These are phyloP conservation scores for Dissophora globulifera DNA, from an alignment of 192 early-diverging fungal species.

Conservation along the genomic window DNA sequence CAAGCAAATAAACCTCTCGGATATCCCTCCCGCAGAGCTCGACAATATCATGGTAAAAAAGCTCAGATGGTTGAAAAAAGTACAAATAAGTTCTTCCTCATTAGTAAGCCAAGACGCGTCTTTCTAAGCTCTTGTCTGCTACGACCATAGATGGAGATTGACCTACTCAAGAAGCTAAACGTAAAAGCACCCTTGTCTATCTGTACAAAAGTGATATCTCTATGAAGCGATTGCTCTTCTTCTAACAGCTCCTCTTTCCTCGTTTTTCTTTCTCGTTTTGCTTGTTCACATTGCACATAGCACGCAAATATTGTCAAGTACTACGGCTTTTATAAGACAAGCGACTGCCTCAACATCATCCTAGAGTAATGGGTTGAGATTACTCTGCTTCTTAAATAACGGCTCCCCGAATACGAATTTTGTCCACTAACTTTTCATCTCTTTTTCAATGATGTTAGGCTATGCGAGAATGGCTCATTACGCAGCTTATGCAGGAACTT, in stretches of 20 bases:
- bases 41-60: constrained; percentile 54
- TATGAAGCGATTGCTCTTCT: no score
- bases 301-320: constrained; percentile 77
- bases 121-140: no score
- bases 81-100: no score
- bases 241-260: no score
- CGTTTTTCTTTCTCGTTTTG: not conserved
- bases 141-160: constrained; percentile 60
- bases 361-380: no score
- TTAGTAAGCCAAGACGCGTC: no score
- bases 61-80: no score
- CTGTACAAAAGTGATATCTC: no score
- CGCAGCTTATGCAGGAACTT: constrained; percentile 77
- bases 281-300: constrained; percentile 13
- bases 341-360: constrained; percentile 82
- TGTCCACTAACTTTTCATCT: not conserved
- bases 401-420: no score
- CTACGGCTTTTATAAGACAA: constrained; percentile 79
- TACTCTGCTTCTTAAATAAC: no score
- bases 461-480: constrained; percentile 80
- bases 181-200: constrained; percentile 40
- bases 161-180: constrained; percentile 59
- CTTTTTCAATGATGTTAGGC: constrained; percentile 32
- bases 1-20: constrained; percentile 72
- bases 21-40: constrained; percentile 53